phyloP scores from a whole-genome alignment of 2,329 filamentous ascomycete genomes.

The Phialemonium atrogriseum region DNA sequence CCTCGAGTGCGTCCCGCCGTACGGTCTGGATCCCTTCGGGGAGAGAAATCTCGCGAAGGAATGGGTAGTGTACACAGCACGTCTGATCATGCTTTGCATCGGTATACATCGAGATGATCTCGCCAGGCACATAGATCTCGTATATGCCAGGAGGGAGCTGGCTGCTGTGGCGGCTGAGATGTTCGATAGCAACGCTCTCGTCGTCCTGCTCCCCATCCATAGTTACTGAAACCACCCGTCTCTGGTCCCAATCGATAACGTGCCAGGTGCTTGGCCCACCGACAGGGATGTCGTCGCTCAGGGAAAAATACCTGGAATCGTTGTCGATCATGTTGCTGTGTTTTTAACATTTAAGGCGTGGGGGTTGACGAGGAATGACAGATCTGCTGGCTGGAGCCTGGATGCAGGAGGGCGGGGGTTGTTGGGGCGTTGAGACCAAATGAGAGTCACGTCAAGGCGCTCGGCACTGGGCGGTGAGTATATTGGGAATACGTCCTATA shows the following conservation, averaged over 20 bases:
- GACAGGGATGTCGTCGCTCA: constrained; percentile 7
- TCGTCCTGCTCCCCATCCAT: constrained; percentile 20
- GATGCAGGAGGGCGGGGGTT: no score
- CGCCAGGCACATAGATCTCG: constrained; percentile 13
- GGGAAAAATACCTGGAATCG: constrained; percentile 9
- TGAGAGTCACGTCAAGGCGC: no score
- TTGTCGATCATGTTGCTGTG: no score
- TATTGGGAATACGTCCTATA: no score
- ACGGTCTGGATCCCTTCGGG: constrained; percentile 12
- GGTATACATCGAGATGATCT: constrained; percentile 14
- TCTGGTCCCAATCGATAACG: constrained; percentile 18
- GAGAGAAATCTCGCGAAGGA: constrained; percentile 11
- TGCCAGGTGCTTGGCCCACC: constrained; percentile 20
- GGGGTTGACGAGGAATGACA: no score
- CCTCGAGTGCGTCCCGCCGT: constrained; percentile 16
- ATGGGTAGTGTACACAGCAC: constrained; percentile 15
- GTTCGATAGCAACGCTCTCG: constrained; percentile 15
- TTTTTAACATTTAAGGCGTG: no score
- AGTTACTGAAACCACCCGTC: constrained; percentile 18
- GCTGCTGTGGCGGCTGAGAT: constrained; percentile 12
- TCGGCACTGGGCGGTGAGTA: no score
- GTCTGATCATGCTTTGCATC: constrained; percentile 19
- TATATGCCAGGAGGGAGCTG: constrained; percentile 11
- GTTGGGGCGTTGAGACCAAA: no score
- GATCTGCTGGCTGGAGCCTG: no score